Conservation (phyloP, 345 rosid genomes). For the Pistacia integerrima region DNA sequence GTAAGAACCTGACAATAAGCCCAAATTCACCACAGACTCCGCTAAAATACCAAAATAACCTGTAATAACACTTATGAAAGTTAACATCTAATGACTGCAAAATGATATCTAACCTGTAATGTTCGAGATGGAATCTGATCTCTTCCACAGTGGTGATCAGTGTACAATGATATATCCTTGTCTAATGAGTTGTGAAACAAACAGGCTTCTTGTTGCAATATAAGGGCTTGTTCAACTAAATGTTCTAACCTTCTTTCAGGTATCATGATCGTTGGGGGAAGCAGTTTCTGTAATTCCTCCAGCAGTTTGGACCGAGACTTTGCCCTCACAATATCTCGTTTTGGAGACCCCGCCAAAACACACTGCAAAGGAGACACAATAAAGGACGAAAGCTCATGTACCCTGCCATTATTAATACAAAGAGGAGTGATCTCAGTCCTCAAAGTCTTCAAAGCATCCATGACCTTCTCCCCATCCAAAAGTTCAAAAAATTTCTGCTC, state of each 20-base stretch:
- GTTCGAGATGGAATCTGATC: constrained; percentile 62
- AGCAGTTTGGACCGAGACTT: constrained; percentile 49
- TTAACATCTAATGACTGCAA: constrained; percentile 11
- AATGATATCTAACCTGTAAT: constrained; percentile 50
- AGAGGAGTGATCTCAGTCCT: constrained; percentile 68
- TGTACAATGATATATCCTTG: constrained; percentile 56
- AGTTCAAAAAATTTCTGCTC: constrained; percentile 67
- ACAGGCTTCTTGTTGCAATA: constrained; percentile 56
- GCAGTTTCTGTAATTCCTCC: constrained; percentile 57
- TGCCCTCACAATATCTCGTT: constrained; percentile 30
- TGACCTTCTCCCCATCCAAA: constrained; percentile 41
- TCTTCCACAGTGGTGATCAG: constrained; percentile 70
- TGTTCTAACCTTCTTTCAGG: constrained; percentile 70
- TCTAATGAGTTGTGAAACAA: constrained; percentile 57
- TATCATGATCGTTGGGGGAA: constrained; percentile 55
- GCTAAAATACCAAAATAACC: neutral
- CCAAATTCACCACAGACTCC: neutral
- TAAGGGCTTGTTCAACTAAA: constrained; percentile 68
- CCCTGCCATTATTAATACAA: constrained; percentile 34
- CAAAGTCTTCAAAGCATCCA: constrained; percentile 64
- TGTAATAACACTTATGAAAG: neutral
- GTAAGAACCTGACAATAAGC: neutral
- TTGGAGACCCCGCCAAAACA: constrained; percentile 26
- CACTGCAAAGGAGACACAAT: constrained; percentile 39
- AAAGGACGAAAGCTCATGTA: constrained; percentile 50